These are phyloP conservation scores for Pseudogymnoascus sp. DNA, from an alignment of 2,329 filamentous ascomycete genomes.

Conservation along the genomic window DNA sequence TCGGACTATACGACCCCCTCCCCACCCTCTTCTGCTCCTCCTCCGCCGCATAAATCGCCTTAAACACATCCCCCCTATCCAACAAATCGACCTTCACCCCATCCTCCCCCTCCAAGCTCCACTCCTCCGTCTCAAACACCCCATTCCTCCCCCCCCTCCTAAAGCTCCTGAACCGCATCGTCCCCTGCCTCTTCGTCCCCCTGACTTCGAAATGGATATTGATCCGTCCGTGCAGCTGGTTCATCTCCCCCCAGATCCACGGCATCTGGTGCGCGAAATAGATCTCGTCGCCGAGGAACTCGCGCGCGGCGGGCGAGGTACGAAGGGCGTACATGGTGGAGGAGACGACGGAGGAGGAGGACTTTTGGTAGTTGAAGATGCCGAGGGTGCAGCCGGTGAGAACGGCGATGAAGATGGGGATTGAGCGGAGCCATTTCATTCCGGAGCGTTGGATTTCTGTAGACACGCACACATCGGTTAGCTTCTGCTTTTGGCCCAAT, in stretches of 20 bases:
- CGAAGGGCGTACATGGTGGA: conserved; percentile 88
- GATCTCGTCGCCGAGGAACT: conserved; percentile 76
- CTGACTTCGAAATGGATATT: conserved; percentile 82
- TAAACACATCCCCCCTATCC: conserved; percentile 64
- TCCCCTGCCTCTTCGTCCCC: conserved; percentile 62
- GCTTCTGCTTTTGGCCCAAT: not conserved
- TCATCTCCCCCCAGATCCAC: conserved; percentile 81
- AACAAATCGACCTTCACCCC: conserved; percentile 63
- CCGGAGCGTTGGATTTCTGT: conserved; percentile 25
- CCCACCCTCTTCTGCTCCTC: conserved; percentile 35
- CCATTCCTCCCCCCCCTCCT: conserved; percentile 55
- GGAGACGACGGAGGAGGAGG: conserved; percentile 76
- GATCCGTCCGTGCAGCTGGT: conserved; percentile 86
- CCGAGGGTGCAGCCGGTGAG: conserved; percentile 67
- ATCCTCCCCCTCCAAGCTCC: conserved; percentile 68
- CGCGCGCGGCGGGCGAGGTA: conserved; percentile 67
- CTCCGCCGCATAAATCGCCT: conserved; percentile 32
- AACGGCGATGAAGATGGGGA: conserved; percentile 72
- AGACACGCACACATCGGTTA: not conserved
- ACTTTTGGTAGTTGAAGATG: conserved; percentile 99
- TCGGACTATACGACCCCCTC: conserved; percentile 29
- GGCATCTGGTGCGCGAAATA: conserved; percentile 73
- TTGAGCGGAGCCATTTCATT: conserved; percentile 58
- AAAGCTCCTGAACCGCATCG: conserved; percentile 74
- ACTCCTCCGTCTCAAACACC: conserved; percentile 81